These are phyloP conservation scores for Neurospora sublineolata DNA, from an alignment of 495 filamentous ascomycete species.

Conservation along the genomic window DNA sequence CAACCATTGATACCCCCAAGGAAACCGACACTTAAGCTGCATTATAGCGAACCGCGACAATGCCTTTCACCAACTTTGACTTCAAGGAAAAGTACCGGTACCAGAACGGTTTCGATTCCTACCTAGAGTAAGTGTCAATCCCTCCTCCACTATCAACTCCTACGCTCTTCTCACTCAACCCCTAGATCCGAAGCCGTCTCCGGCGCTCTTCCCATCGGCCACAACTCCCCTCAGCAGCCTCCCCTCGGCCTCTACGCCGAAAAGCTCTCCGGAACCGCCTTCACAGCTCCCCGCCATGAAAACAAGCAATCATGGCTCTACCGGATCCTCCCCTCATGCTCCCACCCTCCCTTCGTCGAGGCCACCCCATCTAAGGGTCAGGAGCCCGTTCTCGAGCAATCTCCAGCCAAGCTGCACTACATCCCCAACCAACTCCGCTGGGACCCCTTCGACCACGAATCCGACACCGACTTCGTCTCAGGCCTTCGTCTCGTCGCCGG, in stretches of 20 bases:
- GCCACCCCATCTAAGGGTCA: conserved; percentile 17
- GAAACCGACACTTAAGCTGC: background rate
- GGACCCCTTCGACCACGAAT: conserved; percentile 74
- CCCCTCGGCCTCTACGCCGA: conserved; percentile 79
- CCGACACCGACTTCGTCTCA: conserved; percentile 60
- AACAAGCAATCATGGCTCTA: conserved; percentile 96
- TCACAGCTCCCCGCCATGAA: conserved; percentile 79
- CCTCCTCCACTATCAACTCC: background rate
- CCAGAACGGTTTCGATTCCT: conserved; percentile 57
- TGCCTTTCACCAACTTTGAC: conserved; percentile 47
- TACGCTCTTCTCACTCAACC: background rate
- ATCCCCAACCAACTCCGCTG: conserved; percentile 86
- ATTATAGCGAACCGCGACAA: conserved; percentile 19
- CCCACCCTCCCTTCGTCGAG: conserved; percentile 62
- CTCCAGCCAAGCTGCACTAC: conserved; percentile 41
- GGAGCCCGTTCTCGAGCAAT: background rate
- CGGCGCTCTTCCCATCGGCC: conserved; percentile 44
- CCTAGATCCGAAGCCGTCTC: conserved; percentile 35
- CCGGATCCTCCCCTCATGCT: conserved; percentile 71
- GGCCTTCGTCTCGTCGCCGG: conserved; percentile 68
- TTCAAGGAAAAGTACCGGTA: conserved; percentile 51
- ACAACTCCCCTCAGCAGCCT: conserved; percentile 83
- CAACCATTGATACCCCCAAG: background rate
- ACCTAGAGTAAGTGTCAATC: conserved; percentile 40
- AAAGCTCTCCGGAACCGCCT: conserved; percentile 88